Evolutionary conservation across 352 stramenopile species (phyloP), one percentile per base, ranked within the genome.

Genomic region (Phytophthora brassicae): DNA sequence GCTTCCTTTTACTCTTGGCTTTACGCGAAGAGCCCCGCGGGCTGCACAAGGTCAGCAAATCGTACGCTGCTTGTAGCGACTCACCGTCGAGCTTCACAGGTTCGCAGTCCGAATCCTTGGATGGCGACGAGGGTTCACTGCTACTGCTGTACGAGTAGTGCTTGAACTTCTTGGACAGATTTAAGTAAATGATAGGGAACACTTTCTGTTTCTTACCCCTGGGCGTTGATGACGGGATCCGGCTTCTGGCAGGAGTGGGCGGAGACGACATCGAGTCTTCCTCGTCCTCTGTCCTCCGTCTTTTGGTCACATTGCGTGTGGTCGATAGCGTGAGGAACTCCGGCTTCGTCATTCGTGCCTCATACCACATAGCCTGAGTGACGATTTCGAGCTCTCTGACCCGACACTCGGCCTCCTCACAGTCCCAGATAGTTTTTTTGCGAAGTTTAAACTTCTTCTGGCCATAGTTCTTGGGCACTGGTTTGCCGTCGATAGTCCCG

Each of bases 161-260:
- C 63, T 89, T 89, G 24, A 74, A 54, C 41, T 86, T 84, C 64
- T 85, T 89, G 24, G 78, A 89, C 38, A 91, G 41, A 29, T 89
- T 89, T 71, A 91, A 83, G 74, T 91, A 91, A 56, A 91, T 89
- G 68, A 91, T 89, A 6, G 82, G 82, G 33, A 91, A 81, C 39
- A 82, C 72, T 29, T 83, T 81, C n/a, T 85, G 74, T 29, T 78
- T 81, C 68, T 81, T 85, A 6, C 61, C 44, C 36, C 70, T 76
- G 51, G 52, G 48, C 4, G 70, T 79, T n/a, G 64, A 64, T 4
- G 68, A 63, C 11, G 75, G 66, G 1, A 58, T 73, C 28, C 75
- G 36, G 11, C 65, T 66, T 29, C 62, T 68, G 13, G 56, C 67
- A 31, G 71, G 71, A 24, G 51, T 80, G 2, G 54, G 19, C 2